Evolutionary conservation across 2,329 filamentous ascomycete species (phyloP).

Genomic region (Venturia effusa): DNA sequence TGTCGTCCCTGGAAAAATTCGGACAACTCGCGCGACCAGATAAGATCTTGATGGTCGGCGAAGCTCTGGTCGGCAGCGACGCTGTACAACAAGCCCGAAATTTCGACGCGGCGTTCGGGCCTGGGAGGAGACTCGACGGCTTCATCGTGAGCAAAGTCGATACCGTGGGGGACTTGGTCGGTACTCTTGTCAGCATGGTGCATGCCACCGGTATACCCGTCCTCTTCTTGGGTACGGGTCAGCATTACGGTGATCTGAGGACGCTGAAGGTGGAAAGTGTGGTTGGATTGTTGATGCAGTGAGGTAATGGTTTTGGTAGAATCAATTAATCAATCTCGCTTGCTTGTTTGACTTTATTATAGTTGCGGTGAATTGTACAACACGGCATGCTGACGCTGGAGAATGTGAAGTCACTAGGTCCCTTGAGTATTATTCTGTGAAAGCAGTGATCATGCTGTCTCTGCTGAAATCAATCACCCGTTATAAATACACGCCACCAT

Average conservation of each 20-base stretch:
- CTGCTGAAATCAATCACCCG: too few relatives aligned
- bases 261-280: conserved; percentile 55
- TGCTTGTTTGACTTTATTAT: too few relatives aligned
- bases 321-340: too few relatives aligned
- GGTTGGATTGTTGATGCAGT: conserved; percentile 45
- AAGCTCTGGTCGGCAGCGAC: conserved; percentile 90
- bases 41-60: conserved; percentile 96
- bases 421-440: too few relatives aligned
- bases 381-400: too few relatives aligned
- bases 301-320: neutral
- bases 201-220: conserved; percentile 96
- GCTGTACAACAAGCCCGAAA: conserved; percentile 91
- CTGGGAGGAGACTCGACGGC: conserved; percentile 70
- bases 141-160: conserved; percentile 99
- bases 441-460: too few relatives aligned
- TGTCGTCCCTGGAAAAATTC: conserved; percentile 96
- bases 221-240: conserved; percentile 70
- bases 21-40: conserved; percentile 92
- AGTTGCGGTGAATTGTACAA: too few relatives aligned
- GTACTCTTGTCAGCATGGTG: conserved; percentile 89
- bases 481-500: too few relatives aligned
- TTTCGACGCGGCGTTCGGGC: conserved; percentile 88
- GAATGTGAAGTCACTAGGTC: too few relatives aligned
- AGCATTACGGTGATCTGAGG: conserved; percentile 56
- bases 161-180: conserved; percentile 98